Evolutionary conservation across 2,329 filamentous ascomycete genomes (phyloP), one percentile per base, ranked within the genome.

Genomic region (Stagonosporopsis chrysanthemi): DNA sequence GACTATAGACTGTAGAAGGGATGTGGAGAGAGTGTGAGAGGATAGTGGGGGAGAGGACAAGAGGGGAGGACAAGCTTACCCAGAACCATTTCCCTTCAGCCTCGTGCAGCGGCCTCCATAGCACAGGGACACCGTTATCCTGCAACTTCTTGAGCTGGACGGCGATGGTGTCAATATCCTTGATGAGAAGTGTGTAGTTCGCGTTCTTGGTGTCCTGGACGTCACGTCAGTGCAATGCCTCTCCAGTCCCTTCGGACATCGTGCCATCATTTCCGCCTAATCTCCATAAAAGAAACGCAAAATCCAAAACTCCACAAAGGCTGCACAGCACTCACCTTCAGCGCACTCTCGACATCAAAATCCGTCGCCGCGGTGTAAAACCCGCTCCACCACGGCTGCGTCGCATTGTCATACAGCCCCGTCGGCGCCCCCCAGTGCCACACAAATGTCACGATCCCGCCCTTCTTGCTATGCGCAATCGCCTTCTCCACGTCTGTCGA

Each of bases 61-160:
- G 4, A 24, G 3, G 29, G 12, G 29, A 12, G 26, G 26, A 28
- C 26, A 31, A 26, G 19, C 38, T 22, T 41, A 41, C 39, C 39
- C 81, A 83, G 73, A 83, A 83, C 81, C 81, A 83, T 0, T 51
- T 73, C 2, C 81, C 80, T 57, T 83, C 81, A 7, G 81, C 81
- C 64, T 83, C 81, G 66, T 83, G 81, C 26, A 83, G 67, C 4
- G 81, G 81, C 1, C 81, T 71, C 63, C 74, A 83, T 11, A 83
- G 74, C 6, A 83, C 74, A 1, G 81, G 79, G 1, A 82, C 75
- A n/a, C 75, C 74, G 4, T 79, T 79, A 9, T 68, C 61, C 51
- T 80, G 72, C 3, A 83, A 72, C 22, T 77, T 71, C 69, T 79
- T 77, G 5, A 83, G 74, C 66, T 83, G 74, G 6, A 75, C 73